Evolutionary conservation across 2,329 filamentous ascomycete genomes (phyloP), one percentile per base, ranked within the genome.

Genomic region (Dryadomyces quercus-mongolicae): DNA sequence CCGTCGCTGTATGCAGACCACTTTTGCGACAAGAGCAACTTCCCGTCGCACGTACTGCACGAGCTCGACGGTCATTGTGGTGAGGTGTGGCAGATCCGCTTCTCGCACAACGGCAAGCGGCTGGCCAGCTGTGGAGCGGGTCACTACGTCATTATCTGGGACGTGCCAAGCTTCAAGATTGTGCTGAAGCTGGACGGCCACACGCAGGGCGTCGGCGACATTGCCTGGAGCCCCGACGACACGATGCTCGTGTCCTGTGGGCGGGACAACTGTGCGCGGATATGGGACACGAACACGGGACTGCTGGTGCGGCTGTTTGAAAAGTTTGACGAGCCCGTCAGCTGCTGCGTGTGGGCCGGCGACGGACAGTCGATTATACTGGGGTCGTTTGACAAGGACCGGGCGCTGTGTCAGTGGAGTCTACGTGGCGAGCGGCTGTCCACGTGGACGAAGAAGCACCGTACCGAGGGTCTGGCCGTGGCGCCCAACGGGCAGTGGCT

Each of bases 181-280:
- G 63, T 86, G 3, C 77, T 82, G 54, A 75, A 68, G 48, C 71
- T 95, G 10, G 71, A 72, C 5, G 82, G 84, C 4, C 88, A 94
- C 61, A 75, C 80, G 1, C 72, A 71, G 2, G 85, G 87, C 1
- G 84, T 96, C 13, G 84, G 86, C 20, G 89, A 91, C 62, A 71
- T 95, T 4, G 77, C 88, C 1, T 98, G 93, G 88, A 96, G 91
- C 65, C 93, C 91, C 5, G 89, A 98, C 67, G 88, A 95, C 68
- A 78, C 78, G 1, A 88, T 88, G 70, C 75, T 98, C 38, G 82
- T 97, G 43, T 92, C 86, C 16, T 97, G 92, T 66, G 86, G 82
- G 16, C 77, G 81, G 60, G 88, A 95, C 63, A 80, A 78, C 48
- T 78, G 77, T 58, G 89, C 88, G 1, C 78, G 84, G 40, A 69